Conservation (phyloP, 2,329 filamentous ascomycete species). For the Cryphonectria radicalis region DNA sequence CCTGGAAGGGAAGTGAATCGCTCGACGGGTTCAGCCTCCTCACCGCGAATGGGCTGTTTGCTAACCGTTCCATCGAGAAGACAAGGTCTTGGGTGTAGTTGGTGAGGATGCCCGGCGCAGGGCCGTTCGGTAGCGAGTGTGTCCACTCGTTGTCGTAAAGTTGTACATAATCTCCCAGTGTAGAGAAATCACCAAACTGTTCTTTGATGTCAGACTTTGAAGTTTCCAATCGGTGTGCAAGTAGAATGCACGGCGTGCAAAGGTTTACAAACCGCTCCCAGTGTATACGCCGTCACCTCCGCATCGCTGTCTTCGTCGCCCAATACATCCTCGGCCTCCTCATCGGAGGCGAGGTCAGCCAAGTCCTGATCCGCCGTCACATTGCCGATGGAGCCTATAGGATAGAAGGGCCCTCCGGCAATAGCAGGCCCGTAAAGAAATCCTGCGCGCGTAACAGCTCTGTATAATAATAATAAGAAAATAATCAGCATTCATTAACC, state of each 20-base stretch:
- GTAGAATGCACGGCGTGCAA: neutral
- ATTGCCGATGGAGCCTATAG: slow-evolving; percentile 24
- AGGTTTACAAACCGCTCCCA: slow-evolving; percentile 20
- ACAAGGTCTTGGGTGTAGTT: slow-evolving; percentile 52
- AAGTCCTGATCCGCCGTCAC: slow-evolving; percentile 26
- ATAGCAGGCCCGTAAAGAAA: slow-evolving; percentile 26
- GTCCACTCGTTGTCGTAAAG: slow-evolving; percentile 49
- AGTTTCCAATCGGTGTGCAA: neutral
- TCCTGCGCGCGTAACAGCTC: slow-evolving; percentile 13
- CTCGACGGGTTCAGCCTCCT: slow-evolving; percentile 38
- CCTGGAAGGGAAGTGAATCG: slow-evolving; percentile 43
- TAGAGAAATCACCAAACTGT: slow-evolving; percentile 38
- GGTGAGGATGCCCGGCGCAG: slow-evolving; percentile 42
- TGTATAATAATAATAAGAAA: neutral
- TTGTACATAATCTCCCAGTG: slow-evolving; percentile 43
- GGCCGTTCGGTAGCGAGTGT: slow-evolving; percentile 41
- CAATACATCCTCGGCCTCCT: slow-evolving; percentile 13
- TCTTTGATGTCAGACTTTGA: neutral
- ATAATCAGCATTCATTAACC: neutral
- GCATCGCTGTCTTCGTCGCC: slow-evolving; percentile 3
- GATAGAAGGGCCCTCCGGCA: slow-evolving; percentile 30
- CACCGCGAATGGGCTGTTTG: slow-evolving; percentile 45
- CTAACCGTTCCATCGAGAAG: slow-evolving; percentile 54
- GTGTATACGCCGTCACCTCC: slow-evolving; percentile 2
- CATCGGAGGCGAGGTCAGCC: slow-evolving; percentile 20